phyloP scores from a whole-genome alignment of 208 protist genomes.

The Crithidia acanthocephali region DNA sequence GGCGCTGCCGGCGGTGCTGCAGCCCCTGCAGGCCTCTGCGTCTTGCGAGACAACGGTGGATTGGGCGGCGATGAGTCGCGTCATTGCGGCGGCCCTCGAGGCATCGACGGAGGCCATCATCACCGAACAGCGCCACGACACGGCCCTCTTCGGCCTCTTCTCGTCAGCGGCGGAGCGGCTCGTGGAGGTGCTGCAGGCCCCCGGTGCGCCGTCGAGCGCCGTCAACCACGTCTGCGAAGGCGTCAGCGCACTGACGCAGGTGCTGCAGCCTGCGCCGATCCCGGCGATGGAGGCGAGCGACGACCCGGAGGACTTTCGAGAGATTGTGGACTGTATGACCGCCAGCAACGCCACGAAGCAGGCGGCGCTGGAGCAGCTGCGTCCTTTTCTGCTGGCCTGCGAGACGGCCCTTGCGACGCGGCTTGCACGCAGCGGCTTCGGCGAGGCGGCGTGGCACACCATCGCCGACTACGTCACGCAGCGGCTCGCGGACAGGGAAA shows the following conservation, averaged over 20 bases:
- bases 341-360: constrained; percentile 28
- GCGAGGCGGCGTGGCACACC: constrained; percentile 16
- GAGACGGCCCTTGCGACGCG: constrained; percentile 29
- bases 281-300: constrained; percentile 69
- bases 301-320: constrained; percentile 69
- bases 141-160: constrained; percentile 48
- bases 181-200: constrained; percentile 34
- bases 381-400: constrained; percentile 28
- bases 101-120: constrained; percentile 59
- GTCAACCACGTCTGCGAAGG: constrained; percentile 67
- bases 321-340: constrained; percentile 26
- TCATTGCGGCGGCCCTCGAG: constrained; percentile 69
- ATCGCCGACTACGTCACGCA: constrained; percentile 43
- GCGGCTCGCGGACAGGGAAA: constrained; percentile 19
- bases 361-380: constrained; percentile 23
- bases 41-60: not conserved
- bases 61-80: constrained; percentile 35
- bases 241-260: constrained; percentile 69
- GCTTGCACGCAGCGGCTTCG: constrained; percentile 21
- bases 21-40: constrained; percentile 6
- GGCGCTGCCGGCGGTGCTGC: constrained; percentile 42
- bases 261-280: constrained; percentile 52
- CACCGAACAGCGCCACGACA: constrained; percentile 37
- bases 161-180: constrained; percentile 52
- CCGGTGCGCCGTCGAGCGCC: constrained; percentile 24